Conservation (phyloP, 352 stramenopile species). For the Pythium dissotocum region DNA sequence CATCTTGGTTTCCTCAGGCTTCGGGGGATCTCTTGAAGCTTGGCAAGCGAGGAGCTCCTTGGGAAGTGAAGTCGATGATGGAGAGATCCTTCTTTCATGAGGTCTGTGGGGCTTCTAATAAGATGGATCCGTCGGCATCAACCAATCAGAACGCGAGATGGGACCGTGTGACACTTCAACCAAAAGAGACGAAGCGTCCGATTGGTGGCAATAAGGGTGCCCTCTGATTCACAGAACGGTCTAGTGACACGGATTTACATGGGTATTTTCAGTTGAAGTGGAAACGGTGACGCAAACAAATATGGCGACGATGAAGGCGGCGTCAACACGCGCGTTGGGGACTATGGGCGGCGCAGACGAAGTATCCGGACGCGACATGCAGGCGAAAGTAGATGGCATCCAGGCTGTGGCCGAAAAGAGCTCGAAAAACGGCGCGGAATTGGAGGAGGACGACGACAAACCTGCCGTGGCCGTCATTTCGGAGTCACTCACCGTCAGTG, state of each 20-base stretch:
- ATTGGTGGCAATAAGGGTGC: neutral
- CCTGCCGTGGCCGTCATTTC: slow-evolving; percentile 22
- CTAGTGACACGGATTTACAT: neutral
- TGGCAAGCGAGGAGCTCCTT: neutral
- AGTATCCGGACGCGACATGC: neutral
- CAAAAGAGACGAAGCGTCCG: neutral
- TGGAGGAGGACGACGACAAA: slow-evolving; percentile 14
- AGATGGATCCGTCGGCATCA: neutral
- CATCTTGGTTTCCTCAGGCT: slow-evolving; percentile 9
- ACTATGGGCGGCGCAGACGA: neutral
- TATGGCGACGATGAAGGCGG: neutral
- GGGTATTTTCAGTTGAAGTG: slow-evolving; percentile 12
- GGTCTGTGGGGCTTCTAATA: slow-evolving; percentile 15
- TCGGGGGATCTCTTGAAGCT: neutral
- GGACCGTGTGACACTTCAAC: slow-evolving; percentile 25
- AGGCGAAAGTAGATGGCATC: neutral
- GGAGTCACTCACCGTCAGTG: slow-evolving; percentile 34
- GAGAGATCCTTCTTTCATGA: neutral
- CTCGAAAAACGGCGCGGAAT: neutral
- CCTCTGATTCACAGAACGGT: neutral
- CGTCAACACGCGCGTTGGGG: neutral
- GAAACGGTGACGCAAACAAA: neutral
- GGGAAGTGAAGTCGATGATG: neutral
- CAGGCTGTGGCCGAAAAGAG: neutral
- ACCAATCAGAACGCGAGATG: slow-evolving; percentile 13